These are phyloP conservation scores for Tremella fuciformis DNA, from an alignment of 768 basidiomycete species.

Conservation along the genomic window DNA sequence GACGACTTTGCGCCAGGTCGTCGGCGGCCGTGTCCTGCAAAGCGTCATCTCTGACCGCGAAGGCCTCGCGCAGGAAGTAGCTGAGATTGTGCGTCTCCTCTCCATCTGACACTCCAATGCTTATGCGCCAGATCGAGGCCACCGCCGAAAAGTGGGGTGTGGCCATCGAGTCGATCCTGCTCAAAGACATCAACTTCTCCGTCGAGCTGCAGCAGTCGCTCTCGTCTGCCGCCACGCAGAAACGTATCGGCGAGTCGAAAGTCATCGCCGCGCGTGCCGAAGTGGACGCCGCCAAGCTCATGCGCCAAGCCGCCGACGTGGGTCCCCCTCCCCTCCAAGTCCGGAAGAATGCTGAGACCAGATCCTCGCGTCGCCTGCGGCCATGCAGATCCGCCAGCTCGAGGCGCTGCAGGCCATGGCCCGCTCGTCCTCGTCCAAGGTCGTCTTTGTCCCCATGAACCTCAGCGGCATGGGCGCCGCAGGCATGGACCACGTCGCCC, in stretches of 20 bases:
- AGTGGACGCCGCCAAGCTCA: conserved; percentile 89
- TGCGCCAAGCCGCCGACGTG: conserved; percentile 88
- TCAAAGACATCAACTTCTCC: conserved; percentile 67
- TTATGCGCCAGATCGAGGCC: conserved; percentile 38
- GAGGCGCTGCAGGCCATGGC: conserved; percentile 96
- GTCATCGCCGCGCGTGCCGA: conserved; percentile 64
- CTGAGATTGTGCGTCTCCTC: conserved; percentile 45
- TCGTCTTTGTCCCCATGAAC: conserved; percentile 67
- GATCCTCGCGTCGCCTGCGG: conserved; percentile 74
- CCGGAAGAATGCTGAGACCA: neutral
- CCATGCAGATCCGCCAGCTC: conserved; percentile 96
- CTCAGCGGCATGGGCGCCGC: conserved; percentile 42
- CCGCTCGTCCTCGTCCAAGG: conserved; percentile 72
- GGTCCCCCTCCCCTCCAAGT: conserved; percentile 53
- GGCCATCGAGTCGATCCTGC: conserved; percentile 86
- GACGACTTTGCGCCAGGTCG: conserved; percentile 94
- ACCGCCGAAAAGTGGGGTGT: conserved; percentile 81
- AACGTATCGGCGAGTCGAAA: conserved; percentile 93
- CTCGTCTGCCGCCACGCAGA: conserved; percentile 93
- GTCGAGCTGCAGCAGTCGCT: conserved; percentile 84
- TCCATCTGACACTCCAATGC: neutral
- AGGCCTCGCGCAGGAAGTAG: conserved; percentile 54
- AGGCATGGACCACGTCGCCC: conserved; percentile 33
- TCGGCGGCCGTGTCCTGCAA: conserved; percentile 86
- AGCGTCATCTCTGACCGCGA: conserved; percentile 95